Evolutionary conservation across 1,284 basidiomycete species (phyloP).

Genomic region (Ustilago trichophora): DNA sequence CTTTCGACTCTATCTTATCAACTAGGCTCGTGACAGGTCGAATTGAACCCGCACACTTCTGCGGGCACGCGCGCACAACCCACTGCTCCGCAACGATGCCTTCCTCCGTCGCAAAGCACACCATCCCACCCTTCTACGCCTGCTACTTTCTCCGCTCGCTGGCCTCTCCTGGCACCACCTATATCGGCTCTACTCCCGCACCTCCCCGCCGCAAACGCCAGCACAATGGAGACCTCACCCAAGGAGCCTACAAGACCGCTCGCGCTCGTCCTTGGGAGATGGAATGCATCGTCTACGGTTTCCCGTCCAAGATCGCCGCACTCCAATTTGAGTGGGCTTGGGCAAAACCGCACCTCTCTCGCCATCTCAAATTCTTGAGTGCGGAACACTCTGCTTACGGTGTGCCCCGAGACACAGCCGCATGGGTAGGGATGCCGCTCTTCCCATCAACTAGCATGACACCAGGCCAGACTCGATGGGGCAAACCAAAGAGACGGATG

Average conservation of each 20-base stretch:
- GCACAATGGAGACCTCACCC: slow-evolving; percentile 82
- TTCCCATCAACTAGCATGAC: slow-evolving; percentile 46
- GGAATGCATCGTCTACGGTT: slow-evolving; percentile 87
- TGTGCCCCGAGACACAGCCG: not conserved
- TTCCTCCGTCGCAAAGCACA: slow-evolving; percentile 69
- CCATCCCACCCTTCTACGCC: slow-evolving; percentile 81
- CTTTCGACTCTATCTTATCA: too few relatives aligned
- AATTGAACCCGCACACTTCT: too few relatives aligned
- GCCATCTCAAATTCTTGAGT: slow-evolving; percentile 66
- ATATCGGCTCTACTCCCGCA: slow-evolving; percentile 84
- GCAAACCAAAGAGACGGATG: slow-evolving; percentile 17
- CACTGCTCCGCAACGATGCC: slow-evolving; percentile 40
- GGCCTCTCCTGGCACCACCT: slow-evolving; percentile 67
- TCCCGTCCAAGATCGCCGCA: slow-evolving; percentile 83
- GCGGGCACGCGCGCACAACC: too few relatives aligned
- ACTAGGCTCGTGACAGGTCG: too few relatives aligned
- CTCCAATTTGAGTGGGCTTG: slow-evolving; percentile 91
- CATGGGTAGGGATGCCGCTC: slow-evolving; percentile 26
- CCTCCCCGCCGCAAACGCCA: slow-evolving; percentile 82
- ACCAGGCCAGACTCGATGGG: slow-evolving; percentile 26
- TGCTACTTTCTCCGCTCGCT: slow-evolving; percentile 80
- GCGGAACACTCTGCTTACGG: slow-evolving; percentile 7
- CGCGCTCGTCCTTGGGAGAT: slow-evolving; percentile 83
- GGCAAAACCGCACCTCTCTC: slow-evolving; percentile 75
- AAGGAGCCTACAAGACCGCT: slow-evolving; percentile 80